phyloP scores from a whole-genome alignment of 352 stramenopile species.

The Phytophthora brassicae region DNA sequence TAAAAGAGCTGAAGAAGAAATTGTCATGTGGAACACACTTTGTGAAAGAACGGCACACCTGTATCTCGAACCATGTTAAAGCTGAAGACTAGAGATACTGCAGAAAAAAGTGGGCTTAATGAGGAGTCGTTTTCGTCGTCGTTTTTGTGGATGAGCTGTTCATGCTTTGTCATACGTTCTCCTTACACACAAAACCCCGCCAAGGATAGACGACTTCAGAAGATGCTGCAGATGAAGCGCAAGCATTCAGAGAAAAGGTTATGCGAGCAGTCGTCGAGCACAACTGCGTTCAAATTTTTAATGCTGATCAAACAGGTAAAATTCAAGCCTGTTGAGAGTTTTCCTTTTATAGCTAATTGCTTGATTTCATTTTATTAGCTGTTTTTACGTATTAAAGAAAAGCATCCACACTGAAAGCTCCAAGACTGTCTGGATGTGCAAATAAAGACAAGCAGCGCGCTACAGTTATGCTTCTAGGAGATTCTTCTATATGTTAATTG shows the following conservation, averaged over 20 bases:
- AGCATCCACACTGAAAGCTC: neutral
- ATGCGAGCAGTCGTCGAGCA: conserved; percentile 4
- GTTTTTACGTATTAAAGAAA: conserved; percentile 14
- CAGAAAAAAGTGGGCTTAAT: neutral
- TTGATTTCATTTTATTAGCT: conserved; percentile 2
- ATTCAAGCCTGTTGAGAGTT: neutral
- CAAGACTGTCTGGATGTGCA: conserved; percentile 15
- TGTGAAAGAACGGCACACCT: neutral
- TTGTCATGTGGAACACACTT: neutral
- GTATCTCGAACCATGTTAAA: neutral
- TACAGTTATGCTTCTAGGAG: conserved; percentile 10
- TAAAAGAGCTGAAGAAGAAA: conserved; percentile 2
- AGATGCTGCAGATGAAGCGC: neutral
- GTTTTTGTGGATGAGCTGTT: neutral
- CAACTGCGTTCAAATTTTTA: conserved; percentile 12
- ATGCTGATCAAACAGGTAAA: conserved; percentile 6
- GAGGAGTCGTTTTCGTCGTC: neutral
- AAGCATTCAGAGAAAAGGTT: neutral
- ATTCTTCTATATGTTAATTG: neutral
- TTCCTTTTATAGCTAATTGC: neutral
- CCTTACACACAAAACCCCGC: neutral
- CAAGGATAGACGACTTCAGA: conserved; percentile 8
- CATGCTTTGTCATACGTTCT: neutral
- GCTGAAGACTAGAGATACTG: neutral
- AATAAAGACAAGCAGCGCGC: conserved; percentile 14